phyloP scores from a whole-genome alignment of 257 asterid genomes.

The Scutellaria minor region DNA sequence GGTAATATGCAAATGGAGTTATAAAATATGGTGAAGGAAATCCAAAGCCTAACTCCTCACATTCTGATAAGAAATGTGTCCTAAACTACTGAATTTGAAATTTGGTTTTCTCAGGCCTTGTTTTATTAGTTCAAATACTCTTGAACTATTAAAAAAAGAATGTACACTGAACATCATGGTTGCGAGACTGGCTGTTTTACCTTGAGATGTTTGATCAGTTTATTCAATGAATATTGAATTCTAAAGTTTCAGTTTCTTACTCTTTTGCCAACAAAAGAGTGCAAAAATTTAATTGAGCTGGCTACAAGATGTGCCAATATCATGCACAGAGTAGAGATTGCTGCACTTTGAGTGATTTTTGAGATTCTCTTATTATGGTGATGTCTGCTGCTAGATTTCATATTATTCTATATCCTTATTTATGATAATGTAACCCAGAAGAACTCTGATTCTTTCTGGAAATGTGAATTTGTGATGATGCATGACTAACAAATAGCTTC shows the following conservation, averaged over 20 bases:
- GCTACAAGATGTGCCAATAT: no score
- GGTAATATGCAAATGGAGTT: background rate
- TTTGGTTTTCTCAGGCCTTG: background rate
- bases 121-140: background rate
- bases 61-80: background rate
- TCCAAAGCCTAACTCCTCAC: background rate
- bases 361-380: background rate
- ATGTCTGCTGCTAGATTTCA: background rate
- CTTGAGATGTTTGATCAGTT: background rate
- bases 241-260: background rate
- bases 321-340: no score
- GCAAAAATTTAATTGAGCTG: no score
- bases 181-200: background rate
- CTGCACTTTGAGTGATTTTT: background rate
- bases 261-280: background rate
- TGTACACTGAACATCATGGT: background rate
- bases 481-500: background rate
- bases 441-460: background rate
- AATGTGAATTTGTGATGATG: slow-evolving; percentile 11
- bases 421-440: background rate
- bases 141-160: background rate
- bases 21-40: background rate
- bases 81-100: no score
- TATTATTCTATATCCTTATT: background rate
- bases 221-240: background rate